phyloP scores from a whole-genome alignment of 2,329 filamentous ascomycete genomes.

The Cryphonectria naterciae region DNA sequence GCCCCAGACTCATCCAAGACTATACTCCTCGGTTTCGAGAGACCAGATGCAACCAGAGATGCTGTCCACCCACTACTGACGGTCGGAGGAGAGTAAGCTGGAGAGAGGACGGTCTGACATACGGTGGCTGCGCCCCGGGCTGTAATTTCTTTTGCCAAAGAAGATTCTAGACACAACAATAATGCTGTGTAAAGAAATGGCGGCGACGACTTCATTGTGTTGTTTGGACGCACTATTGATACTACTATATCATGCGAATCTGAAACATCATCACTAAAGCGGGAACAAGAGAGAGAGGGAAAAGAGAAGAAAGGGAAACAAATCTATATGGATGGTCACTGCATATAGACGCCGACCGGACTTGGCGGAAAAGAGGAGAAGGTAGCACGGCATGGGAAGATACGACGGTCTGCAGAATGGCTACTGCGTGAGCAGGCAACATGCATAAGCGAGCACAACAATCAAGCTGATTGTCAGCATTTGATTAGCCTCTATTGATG shows the following conservation, averaged over 20 bases:
- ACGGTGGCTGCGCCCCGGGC: neutral
- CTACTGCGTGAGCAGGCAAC: neutral
- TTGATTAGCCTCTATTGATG: neutral
- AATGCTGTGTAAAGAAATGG: neutral
- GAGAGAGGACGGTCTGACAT: slow-evolving; percentile 33
- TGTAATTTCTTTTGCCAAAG: neutral
- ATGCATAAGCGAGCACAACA: slow-evolving; percentile 12
- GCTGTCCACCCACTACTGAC: slow-evolving; percentile 50
- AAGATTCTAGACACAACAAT: neutral
- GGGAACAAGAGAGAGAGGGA: neutral
- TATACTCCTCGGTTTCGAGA: slow-evolving; percentile 49
- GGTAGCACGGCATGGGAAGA: neutral
- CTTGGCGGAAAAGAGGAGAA: neutral
- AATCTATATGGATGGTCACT: neutral
- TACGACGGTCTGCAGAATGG: neutral
- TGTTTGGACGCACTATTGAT: neutral
- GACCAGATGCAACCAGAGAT: slow-evolving; percentile 46
- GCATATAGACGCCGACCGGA: neutral
- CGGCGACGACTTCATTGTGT: neutral
- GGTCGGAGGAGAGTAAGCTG: slow-evolving; percentile 42
- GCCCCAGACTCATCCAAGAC: slow-evolving; percentile 49
- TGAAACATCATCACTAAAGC: neutral
- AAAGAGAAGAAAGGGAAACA: neutral
- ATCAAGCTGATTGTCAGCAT: neutral
- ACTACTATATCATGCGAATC: neutral